phyloP scores from a whole-genome alignment of 2,329 filamentous ascomycete genomes.

The Aspergillus vadensis region DNA sequence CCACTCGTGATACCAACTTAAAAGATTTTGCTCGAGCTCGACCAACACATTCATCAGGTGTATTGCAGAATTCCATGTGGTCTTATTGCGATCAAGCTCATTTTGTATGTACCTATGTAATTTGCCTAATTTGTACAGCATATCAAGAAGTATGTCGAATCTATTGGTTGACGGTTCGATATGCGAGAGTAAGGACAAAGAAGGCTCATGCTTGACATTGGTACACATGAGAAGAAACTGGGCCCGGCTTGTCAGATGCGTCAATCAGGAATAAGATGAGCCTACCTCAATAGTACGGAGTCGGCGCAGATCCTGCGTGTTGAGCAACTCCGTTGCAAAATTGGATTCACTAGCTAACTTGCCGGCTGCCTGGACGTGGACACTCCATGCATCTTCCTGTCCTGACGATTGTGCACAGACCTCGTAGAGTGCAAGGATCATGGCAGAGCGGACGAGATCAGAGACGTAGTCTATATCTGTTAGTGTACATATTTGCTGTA shows the following conservation, averaged over 20 bases:
- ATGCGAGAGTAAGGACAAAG: not conserved
- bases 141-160: not conserved
- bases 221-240: not conserved
- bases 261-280: not conserved
- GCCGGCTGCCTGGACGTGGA: not conserved
- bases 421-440: conserved; percentile 3
- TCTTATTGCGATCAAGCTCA: not conserved
- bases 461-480: no score
- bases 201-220: not conserved
- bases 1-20: not conserved
- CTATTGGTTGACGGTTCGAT: not conserved
- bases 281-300: not conserved
- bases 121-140: not conserved
- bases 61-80: not conserved
- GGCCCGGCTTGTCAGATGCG: not conserved
- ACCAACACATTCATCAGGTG: not conserved
- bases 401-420: not conserved
- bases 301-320: not conserved
- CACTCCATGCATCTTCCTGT: not conserved
- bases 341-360: not conserved
- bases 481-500: not conserved
- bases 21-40: not conserved
- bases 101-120: not conserved
- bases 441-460: not conserved
- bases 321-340: not conserved